Evolutionary conservation across 371 early-diverging fungal genomes (phyloP).

Genomic region (Mortierella sp.): DNA sequence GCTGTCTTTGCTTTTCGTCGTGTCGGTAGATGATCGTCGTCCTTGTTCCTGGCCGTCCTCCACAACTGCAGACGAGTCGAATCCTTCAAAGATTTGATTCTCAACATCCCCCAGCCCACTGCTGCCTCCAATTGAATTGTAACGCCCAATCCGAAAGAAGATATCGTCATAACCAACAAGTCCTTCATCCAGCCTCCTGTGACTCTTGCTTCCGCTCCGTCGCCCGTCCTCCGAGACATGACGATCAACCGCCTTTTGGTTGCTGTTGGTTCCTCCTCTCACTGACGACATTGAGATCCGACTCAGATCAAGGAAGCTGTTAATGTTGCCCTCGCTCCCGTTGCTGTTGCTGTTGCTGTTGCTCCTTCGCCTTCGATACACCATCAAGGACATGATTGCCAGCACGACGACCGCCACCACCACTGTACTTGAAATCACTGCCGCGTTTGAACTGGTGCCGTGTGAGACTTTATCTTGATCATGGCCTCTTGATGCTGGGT

Average conservation of each 20-base stretch:
- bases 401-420: slow-evolving; percentile 10
- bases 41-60: slow-evolving; percentile 12
- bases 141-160: not conserved
- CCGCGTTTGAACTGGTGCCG: slow-evolving; percentile 2
- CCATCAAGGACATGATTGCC: slow-evolving; percentile 15
- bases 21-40: too few species aligned
- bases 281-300: not conserved
- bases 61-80: slow-evolving; percentile 31
- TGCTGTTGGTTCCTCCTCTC: not conserved
- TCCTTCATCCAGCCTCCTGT: not conserved
- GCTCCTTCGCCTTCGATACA: slow-evolving; percentile 15
- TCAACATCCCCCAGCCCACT: slow-evolving; percentile 12
- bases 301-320: too few species aligned
- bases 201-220: slow-evolving; percentile 3
- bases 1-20: too few species aligned
- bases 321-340: too few species aligned
- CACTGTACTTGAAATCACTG: slow-evolving; percentile 21
- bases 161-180: not conserved
- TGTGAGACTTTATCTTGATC: not conserved
- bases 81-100: slow-evolving; percentile 32
- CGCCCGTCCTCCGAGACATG: not conserved
- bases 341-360: not conserved
- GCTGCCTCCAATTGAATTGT: not conserved
- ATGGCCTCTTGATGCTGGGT: not conserved
- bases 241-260: too few species aligned